Evolutionary conservation across 2,329 filamentous ascomycete genomes (phyloP).

Genomic region (Nectriaceae sp.): DNA sequence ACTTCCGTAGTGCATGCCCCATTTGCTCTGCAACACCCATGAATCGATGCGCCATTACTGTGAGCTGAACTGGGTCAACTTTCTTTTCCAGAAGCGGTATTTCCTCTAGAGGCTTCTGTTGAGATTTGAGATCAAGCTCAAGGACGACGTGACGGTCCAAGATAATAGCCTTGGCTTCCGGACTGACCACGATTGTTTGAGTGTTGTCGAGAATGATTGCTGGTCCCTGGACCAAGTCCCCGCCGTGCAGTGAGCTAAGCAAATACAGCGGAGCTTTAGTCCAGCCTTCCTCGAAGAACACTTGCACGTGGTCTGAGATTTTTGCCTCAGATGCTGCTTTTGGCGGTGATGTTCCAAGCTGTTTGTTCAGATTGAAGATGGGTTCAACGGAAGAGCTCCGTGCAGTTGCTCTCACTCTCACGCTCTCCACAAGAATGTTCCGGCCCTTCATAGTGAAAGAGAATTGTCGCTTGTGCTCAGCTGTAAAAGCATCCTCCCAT

Average conservation of each 20-base stretch:
- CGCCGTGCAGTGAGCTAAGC: slow-evolving; percentile 5
- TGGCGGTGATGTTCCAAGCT: background rate
- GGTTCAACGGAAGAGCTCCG: no score
- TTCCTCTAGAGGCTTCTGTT: background rate
- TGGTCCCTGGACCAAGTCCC: slow-evolving; percentile 46
- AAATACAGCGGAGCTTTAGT: background rate
- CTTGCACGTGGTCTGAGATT: background rate
- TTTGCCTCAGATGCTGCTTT: background rate
- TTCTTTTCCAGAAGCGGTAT: background rate
- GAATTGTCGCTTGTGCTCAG: slow-evolving; percentile 40
- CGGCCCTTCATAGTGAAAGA: slow-evolving; percentile 34
- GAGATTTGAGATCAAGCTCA: background rate
- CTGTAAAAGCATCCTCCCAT: slow-evolving; percentile 32
- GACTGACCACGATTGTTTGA: slow-evolving; percentile 71
- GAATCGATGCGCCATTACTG: slow-evolving; percentile 74
- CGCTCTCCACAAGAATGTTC: slow-evolving; percentile 41
- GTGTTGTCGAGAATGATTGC: slow-evolving; percentile 70
- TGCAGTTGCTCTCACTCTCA: slow-evolving; percentile 41
- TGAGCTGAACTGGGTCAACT: slow-evolving; percentile 71
- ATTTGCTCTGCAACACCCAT: slow-evolving; percentile 83
- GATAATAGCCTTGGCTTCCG: slow-evolving; percentile 27
- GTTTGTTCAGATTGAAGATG: background rate
- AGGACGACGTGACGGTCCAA: slow-evolving; percentile 27
- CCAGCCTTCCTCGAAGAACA: background rate
- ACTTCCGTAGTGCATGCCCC: slow-evolving; percentile 75